These are phyloP conservation scores for Diplotaxis tenuifolia DNA, from an alignment of 345 rosid genomes.

Conservation along the genomic window DNA sequence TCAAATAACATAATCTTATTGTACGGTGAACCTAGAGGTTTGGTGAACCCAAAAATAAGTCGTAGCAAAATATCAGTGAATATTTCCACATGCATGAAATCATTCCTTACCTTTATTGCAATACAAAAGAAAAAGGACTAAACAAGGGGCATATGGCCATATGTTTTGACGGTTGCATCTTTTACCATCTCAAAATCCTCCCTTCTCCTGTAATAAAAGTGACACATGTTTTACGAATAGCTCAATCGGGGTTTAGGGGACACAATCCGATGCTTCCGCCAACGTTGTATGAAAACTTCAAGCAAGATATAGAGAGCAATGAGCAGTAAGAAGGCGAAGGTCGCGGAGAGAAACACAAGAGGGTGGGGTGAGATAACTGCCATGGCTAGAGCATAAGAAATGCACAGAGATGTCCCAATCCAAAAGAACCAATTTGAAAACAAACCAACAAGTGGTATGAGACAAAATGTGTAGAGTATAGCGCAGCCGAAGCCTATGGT, in stretches of 20 bases:
- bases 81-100: background rate
- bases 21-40: too few species aligned
- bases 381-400: conserved; percentile 24
- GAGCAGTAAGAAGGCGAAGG: background rate
- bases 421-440: too few species aligned
- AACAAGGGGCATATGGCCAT: background rate
- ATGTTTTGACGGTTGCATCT: too few species aligned
- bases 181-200: background rate
- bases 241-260: background rate
- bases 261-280: background rate
- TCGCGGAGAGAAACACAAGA: background rate
- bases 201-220: background rate
- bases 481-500: conserved; percentile 19
- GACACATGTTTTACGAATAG: background rate
- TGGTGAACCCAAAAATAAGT: too few species aligned
- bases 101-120: background rate
- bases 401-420: background rate
- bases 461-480: conserved; percentile 25
- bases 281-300: background rate
- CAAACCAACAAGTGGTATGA: conserved; percentile 21
- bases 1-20: too few species aligned
- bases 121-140: background rate
- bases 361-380: conserved; percentile 16
- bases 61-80: too few species aligned
- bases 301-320: background rate